phyloP scores from a whole-genome alignment of 2,329 filamentous ascomycete species.

The Neopestalotiopsis rosae region DNA sequence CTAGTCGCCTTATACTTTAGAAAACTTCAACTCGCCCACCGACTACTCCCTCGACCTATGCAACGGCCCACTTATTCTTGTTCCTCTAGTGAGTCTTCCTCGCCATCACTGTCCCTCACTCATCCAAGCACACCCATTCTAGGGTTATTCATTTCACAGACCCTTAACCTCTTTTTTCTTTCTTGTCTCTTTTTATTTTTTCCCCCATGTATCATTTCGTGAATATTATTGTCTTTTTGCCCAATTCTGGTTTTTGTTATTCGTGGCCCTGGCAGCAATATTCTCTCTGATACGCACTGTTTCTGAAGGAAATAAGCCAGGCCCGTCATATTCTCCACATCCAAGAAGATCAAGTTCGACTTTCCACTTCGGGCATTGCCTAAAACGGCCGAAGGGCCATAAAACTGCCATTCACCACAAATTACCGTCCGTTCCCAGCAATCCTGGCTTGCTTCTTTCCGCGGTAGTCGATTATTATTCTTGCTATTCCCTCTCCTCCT shows the following conservation, averaged over 20 bases:
- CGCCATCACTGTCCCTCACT: background rate
- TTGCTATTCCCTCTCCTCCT: conserved; percentile 18
- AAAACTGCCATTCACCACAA: conserved; percentile 36
- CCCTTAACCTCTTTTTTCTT: conserved; percentile 20
- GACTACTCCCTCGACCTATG: background rate
- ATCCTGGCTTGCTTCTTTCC: conserved; percentile 34
- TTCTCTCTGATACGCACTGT: conserved; percentile 52
- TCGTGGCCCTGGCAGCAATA: conserved; percentile 44
- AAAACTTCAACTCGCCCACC: background rate
- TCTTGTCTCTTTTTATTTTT: conserved; percentile 11
- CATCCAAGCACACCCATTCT: conserved; percentile 2
- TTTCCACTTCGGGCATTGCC: conserved; percentile 47
- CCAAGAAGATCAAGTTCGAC: conserved; percentile 38
- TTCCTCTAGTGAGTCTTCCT: background rate
- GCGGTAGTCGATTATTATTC: conserved; percentile 26
- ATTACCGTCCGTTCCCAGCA: conserved; percentile 38
- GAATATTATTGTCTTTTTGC: background rate
- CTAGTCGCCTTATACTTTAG: background rate
- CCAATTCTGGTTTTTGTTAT: conserved; percentile 31
- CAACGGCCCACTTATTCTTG: background rate
- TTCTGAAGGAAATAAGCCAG: conserved; percentile 50
- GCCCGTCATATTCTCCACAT: conserved; percentile 49
- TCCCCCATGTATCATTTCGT: background rate
- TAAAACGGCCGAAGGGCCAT: conserved; percentile 41
- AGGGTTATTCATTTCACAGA: conserved; percentile 21